Evolutionary conservation across 345 rosid genomes (phyloP).

Genomic region (Salix suchowensis): DNA sequence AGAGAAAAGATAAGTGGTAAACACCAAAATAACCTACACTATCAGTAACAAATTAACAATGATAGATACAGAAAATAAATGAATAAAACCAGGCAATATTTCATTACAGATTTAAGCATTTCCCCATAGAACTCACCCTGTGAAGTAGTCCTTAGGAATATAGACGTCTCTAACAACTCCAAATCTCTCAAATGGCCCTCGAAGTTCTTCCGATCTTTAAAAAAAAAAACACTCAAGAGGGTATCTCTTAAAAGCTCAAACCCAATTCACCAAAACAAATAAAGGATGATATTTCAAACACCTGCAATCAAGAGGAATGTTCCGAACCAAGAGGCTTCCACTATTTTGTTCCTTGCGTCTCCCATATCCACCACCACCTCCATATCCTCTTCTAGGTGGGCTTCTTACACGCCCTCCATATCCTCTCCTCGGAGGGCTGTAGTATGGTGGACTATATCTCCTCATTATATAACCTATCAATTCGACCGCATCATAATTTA

Average conservation of each 20-base stretch:
- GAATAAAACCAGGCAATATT: neutral
- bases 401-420: slow-evolving; percentile 75
- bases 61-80: neutral
- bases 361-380: slow-evolving; percentile 58
- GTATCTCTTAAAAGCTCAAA: neutral
- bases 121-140: slow-evolving; percentile 59
- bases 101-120: no score
- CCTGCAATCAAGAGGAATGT: slow-evolving; percentile 95
- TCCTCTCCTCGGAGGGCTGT: slow-evolving; percentile 92
- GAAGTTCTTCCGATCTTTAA: slow-evolving; percentile 85
- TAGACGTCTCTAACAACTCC: slow-evolving; percentile 89
- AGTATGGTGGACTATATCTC: slow-evolving; percentile 75
- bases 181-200: slow-evolving; percentile 77
- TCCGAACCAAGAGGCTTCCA: slow-evolving; percentile 89
- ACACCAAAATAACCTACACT: neutral
- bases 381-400: slow-evolving; percentile 65
- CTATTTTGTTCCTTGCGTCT: slow-evolving; percentile 67
- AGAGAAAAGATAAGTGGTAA: neutral
- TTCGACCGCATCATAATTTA: neutral
- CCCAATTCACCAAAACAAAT: neutral
- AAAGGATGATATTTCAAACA: slow-evolving; percentile 1
- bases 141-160: slow-evolving; percentile 83
- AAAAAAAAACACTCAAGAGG: neutral
- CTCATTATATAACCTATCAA: slow-evolving; percentile 49
- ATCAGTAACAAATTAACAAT: neutral